Base-by-base conservation (phyloP, 2,329 filamentous ascomycete species). In the Dichotomopilus funicola region DNA sequence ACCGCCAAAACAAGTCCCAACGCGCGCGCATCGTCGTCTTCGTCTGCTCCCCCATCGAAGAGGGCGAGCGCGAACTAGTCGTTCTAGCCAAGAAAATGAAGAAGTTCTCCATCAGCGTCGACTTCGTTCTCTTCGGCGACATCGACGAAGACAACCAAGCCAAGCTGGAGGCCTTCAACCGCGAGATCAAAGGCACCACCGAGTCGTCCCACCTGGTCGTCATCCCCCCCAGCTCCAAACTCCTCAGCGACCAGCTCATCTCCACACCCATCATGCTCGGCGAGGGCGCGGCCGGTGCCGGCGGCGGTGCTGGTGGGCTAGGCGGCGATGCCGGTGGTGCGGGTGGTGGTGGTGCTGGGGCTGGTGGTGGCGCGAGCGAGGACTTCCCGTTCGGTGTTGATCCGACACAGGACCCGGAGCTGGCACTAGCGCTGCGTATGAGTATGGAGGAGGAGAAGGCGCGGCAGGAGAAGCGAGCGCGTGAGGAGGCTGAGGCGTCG, bases 381-480 rank as follows among this genome's bases (percentile, higher is more conserved):
- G 83, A 87, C 59, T 95, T 90, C 62, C 88, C 91, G 64, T 95
- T 95, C 69, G 90, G 89, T 61, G 89, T 96, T 63, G 94, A 97
- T 71, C 91, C 92, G 11, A 87, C 86, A 53, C 81, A 91, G 66
- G 94, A 99, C 68, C 94, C 94, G 3, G 94, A 99, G 72, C 77
- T 99, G 67, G 94, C 94, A 27, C 82, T 99, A 64, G 94, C 94
- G 51, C 77, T 99, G 69, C 86, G 94, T 61, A 96, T 99, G 90
- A 95, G 89, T 72, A 90, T 95, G 82, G 94, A 99, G 71, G 94
- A 99, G 70, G 94, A 99, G 74, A 95, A 95, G 76, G 91, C 91
- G 59, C 80, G 94, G 66, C 86, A 95, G 73, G 91, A 96, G 71
- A 90, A 90, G 74, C 84, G 87, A 67, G 89, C 87, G 64, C 84